These are phyloP conservation scores for Leccinum rimulosum DNA, from an alignment of 768 basidiomycete genomes.

Conservation along the genomic window DNA sequence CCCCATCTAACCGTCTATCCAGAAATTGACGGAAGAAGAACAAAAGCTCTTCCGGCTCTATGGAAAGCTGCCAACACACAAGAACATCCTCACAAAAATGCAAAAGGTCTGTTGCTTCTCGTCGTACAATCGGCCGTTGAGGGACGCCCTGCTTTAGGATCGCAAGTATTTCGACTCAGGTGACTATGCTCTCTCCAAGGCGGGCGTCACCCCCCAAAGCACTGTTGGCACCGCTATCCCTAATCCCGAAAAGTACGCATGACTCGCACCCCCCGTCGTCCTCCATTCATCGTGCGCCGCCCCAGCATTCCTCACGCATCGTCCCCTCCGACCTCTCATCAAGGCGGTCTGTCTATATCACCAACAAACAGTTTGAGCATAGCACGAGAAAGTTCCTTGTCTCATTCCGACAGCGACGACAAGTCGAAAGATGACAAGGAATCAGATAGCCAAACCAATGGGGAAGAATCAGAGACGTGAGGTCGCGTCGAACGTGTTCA, in stretches of 20 bases:
- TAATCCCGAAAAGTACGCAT: constrained; percentile 89
- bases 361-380: constrained; percentile 71
- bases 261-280: neutral
- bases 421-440: constrained; percentile 19
- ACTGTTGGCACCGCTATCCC: constrained; percentile 95
- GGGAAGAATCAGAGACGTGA: constrained; percentile 18
- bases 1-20: constrained; percentile 14
- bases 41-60: constrained; percentile 92
- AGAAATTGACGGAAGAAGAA: constrained; percentile 88
- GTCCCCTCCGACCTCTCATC: constrained; percentile 55
- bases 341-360: constrained; percentile 62
- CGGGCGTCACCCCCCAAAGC: constrained; percentile 84
- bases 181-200: constrained; percentile 96
- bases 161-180: constrained; percentile 99
- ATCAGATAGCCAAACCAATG: constrained; percentile 6
- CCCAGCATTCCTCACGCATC: constrained; percentile 88
- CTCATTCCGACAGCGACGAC: constrained; percentile 25
- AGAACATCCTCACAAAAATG: constrained; percentile 92
- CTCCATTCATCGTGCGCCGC: neutral
- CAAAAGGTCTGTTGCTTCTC: constrained; percentile 65
- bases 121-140: constrained; percentile 3
- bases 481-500: constrained; percentile 2
- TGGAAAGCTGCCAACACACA: constrained; percentile 91
- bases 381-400: constrained; percentile 56
- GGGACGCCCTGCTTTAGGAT: constrained; percentile 54